Conservation (phyloP, 768 basidiomycete genomes). For the Coprinopsis sp. region DNA sequence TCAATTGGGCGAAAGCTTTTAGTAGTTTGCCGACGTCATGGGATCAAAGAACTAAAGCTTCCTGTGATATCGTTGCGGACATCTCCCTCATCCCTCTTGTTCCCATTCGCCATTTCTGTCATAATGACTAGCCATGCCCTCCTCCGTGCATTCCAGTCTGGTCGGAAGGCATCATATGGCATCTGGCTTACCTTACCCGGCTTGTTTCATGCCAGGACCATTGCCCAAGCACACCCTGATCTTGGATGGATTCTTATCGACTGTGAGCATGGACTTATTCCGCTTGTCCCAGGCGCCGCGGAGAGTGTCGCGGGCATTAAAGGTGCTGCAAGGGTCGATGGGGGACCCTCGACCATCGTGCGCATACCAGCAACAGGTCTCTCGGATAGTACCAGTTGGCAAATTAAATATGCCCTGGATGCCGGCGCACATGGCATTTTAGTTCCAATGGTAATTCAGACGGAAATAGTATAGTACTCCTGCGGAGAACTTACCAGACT, state of each 20-base stretch:
- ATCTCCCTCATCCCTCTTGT: background rate
- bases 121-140: constrained; percentile 52
- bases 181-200: constrained; percentile 63
- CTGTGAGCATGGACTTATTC: constrained; percentile 62
- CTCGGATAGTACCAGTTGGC: constrained; percentile 55
- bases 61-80: too few species aligned
- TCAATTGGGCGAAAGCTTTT: too few species aligned
- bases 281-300: constrained; percentile 50
- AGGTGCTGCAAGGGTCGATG: constrained; percentile 34
- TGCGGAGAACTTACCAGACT: background rate
- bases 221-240: constrained; percentile 51
- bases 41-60: too few species aligned
- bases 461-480: too few species aligned
- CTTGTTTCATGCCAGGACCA: constrained; percentile 51
- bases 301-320: constrained; percentile 54
- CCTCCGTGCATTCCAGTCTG: constrained; percentile 45
- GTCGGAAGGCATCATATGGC: constrained; percentile 56
- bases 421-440: constrained; percentile 61
- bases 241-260: constrained; percentile 64
- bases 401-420: constrained; percentile 69
- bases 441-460: constrained; percentile 63
- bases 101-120: background rate
- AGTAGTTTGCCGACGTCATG: too few species aligned
- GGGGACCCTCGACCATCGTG: constrained; percentile 52
- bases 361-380: constrained; percentile 62